A percentile compares a stretch with the other conserved stretches of the same genome.
Evolutionary conservation across 352 stramenopile species (phyloP).

Genomic region (Peronospora tabacina): DNA sequence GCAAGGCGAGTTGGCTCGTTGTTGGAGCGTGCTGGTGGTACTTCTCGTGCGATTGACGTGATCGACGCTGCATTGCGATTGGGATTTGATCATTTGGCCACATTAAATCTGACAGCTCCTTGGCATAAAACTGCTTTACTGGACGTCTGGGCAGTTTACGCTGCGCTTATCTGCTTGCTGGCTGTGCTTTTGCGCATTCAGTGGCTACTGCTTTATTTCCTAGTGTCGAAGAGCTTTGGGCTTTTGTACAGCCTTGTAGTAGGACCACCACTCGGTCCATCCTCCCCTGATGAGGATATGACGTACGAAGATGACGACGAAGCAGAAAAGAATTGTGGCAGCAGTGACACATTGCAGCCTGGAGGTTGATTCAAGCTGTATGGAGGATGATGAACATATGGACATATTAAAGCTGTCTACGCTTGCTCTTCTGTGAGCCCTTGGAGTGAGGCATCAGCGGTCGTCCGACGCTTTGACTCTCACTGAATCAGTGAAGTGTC

Average conservation of each 20-base stretch:
- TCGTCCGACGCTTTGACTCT: too few species aligned
- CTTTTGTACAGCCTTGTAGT: slow-evolving; percentile 40
- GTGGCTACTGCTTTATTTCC: slow-evolving; percentile 62
- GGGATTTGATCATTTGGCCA: slow-evolving; percentile 56
- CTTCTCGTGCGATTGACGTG: slow-evolving; percentile 50
- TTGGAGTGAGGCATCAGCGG: too few species aligned
- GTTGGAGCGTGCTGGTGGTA: slow-evolving; percentile 55
- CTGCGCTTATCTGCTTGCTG: slow-evolving; percentile 56
- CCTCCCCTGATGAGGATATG: slow-evolving; percentile 20
- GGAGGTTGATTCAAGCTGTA: slow-evolving; percentile 6
- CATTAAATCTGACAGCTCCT: slow-evolving; percentile 50
- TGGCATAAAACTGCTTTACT: slow-evolving; percentile 78
- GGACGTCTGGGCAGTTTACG: slow-evolving; percentile 75
- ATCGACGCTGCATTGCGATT: slow-evolving; percentile 57
- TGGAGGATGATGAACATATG: slow-evolving; percentile 1
- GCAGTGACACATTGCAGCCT: slow-evolving; percentile 17
- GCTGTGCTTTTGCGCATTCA: slow-evolving; percentile 52
- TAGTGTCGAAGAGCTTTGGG: slow-evolving; percentile 37
- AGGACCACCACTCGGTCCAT: slow-evolving; percentile 22
- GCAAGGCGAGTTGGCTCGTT: slow-evolving; percentile 47
- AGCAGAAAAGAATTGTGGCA: slow-evolving; percentile 2
- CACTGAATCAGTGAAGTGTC: too few species aligned
- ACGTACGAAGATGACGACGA: slow-evolving; percentile 17
- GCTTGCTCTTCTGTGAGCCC: neutral
- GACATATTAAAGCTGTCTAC: slow-evolving; percentile 8